Conservation (phyloP, 1,284 basidiomycete species). For the Ceratorhiza oryzae-sativae region DNA sequence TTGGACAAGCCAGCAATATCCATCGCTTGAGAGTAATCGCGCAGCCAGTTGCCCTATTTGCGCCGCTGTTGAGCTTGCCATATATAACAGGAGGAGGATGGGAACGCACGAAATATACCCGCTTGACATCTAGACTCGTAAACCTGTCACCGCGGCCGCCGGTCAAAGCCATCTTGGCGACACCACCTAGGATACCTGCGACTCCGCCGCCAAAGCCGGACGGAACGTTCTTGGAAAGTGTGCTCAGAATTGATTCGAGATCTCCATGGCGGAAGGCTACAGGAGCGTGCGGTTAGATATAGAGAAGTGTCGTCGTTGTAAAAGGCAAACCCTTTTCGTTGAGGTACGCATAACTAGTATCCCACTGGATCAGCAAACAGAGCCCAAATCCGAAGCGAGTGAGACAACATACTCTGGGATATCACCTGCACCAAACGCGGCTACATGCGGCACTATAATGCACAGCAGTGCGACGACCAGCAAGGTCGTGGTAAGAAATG, state of each 20-base stretch:
- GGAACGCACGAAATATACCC: conserved; percentile 66
- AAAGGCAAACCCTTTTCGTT: conserved; percentile 54
- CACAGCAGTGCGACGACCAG: conserved; percentile 38
- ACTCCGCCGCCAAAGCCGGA: conserved; percentile 55
- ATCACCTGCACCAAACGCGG: conserved; percentile 45
- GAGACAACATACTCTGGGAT: conserved; percentile 35
- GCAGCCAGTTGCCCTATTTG: conserved; percentile 66
- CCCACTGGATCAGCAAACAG: not conserved
- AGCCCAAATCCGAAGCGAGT: not conserved
- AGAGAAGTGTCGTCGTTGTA: not conserved
- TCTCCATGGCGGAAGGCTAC: conserved; percentile 70
- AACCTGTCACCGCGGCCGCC: conserved; percentile 63
- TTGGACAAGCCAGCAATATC: conserved; percentile 72
- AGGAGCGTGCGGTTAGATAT: not conserved
- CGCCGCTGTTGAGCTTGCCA: conserved; percentile 1
- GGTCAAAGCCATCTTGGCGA: conserved; percentile 49
- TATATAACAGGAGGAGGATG: conserved; percentile 1
- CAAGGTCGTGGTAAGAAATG: conserved; percentile 31
- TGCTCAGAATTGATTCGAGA: conserved; percentile 26
- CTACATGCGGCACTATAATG: conserved; percentile 40
- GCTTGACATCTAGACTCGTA: conserved; percentile 64
- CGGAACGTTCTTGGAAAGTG: conserved; percentile 17
- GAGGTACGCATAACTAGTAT: conserved; percentile 55
- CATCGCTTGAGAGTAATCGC: conserved; percentile 71
- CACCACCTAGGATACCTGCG: conserved; percentile 54